Evolutionary conservation across 176 grass and related monocot species (phyloP), one percentile per base, ranked within the genome.

Genomic region (Saccharum officinarum): DNA sequence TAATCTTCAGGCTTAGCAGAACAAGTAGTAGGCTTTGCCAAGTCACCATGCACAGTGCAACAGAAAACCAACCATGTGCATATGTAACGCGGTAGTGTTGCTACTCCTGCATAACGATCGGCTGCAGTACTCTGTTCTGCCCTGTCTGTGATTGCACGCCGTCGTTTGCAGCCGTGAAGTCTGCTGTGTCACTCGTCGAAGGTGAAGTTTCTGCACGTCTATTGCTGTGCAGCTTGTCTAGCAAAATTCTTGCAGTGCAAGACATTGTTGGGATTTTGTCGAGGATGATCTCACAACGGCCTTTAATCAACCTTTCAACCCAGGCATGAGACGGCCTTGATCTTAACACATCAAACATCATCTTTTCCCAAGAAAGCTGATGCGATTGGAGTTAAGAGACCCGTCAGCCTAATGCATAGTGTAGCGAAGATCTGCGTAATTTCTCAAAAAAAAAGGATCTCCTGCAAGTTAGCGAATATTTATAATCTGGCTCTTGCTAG

Each of bases 1-100:
- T 30, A 23, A 4, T 61, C 6, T 67, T 34, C 50, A 87, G 70
- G 16, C 45, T 73, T 79, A 31, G 14, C 41, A 65, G 81, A 79
- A 79, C 67, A 34, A 61, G 50, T 52, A 62, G 55, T 67, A 75
- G 34, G 37, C 37, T 36, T 20, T 33, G 73, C 7, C 5, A 68
- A 16, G 10, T 20, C 15, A 78, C 16, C 33, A 3, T 68, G 15
- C 25, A 2, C 37, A 25, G 7, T 57, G 57, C n/a, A 61, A 3
- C 15, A 64, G 20, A 75, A 38, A 67, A 38, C 52, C 63, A 74
- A 61, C 52, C 63, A 62, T 60, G 20, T 57, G 34, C 61, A 60
- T 71, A 59, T 71, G 17, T 81, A 61, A 25, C 0, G 49, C 4
- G 33, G 26, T 73, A 45, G 17, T 25, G 16, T 39, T 46, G 14